Evolutionary conservation across 1,284 basidiomycete genomes (phyloP).

Genomic region (Baeospora myosura): DNA sequence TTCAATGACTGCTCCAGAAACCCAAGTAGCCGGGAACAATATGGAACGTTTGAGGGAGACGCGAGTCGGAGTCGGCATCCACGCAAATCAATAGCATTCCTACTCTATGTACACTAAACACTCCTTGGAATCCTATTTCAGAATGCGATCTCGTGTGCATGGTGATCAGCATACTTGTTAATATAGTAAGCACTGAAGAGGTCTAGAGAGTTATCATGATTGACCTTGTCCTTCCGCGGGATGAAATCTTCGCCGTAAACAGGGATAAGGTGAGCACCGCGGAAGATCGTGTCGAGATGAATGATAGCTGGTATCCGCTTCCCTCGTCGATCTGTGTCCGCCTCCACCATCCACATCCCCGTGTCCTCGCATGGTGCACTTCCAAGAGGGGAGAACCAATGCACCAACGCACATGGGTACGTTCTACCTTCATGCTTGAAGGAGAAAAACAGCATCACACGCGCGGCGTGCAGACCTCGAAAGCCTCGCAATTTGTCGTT

Average conservation of each 20-base stretch:
- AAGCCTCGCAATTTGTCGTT: conserved; percentile 5
- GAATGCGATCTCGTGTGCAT: conserved; percentile 1
- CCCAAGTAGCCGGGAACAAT: too few relatives aligned
- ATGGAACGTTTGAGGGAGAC: too few relatives aligned
- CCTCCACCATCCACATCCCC: conserved; percentile 14
- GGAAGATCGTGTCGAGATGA: conserved; percentile 14
- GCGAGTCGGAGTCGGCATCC: too few relatives aligned
- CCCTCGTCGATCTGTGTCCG: neutral
- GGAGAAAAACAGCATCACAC: conserved; percentile 11
- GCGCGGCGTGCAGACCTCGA: conserved; percentile 10
- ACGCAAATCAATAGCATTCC: too few relatives aligned
- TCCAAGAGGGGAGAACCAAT: conserved; percentile 12
- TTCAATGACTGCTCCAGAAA: too few relatives aligned
- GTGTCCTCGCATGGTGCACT: conserved; percentile 6
- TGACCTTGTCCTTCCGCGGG: conserved; percentile 5
- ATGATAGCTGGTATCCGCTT: conserved; percentile 9
- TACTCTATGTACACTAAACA: too few relatives aligned
- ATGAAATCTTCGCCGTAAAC: conserved; percentile 10
- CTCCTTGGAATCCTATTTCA: too few relatives aligned
- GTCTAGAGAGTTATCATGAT: conserved; percentile 9
- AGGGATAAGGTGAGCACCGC: conserved; percentile 15
- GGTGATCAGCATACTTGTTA: conserved; percentile 14
- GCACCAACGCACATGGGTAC: conserved; percentile 15
- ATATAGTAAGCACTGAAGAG: conserved; percentile 14
- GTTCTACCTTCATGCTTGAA: conserved; percentile 3